Evolutionary conservation across 768 basidiomycete species (phyloP).

Genomic region (Chalciporus chontae): DNA sequence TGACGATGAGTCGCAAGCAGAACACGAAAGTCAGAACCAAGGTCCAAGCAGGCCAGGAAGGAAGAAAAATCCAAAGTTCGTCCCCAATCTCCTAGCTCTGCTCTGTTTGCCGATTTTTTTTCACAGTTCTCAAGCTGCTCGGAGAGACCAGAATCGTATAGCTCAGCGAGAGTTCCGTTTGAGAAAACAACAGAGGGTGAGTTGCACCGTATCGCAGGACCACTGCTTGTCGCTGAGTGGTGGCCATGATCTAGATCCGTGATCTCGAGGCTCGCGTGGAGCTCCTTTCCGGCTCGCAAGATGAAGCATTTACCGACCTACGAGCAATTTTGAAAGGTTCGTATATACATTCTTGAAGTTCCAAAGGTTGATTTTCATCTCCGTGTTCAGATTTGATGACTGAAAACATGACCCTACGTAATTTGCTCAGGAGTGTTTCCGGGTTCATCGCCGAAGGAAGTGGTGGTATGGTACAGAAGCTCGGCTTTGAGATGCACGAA

Average conservation of each 20-base stretch:
- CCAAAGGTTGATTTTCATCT: conserved; percentile 5
- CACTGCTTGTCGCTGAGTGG: not conserved
- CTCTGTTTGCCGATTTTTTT: conserved; percentile 13
- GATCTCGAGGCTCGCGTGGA: conserved; percentile 96
- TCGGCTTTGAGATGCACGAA: conserved; percentile 75
- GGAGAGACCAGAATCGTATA: conserved; percentile 87
- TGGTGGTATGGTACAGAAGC: conserved; percentile 70
- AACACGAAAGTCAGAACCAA: conserved; percentile 18
- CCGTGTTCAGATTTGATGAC: conserved; percentile 68
- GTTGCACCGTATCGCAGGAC: conserved; percentile 13
- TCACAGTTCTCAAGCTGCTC: conserved; percentile 77
- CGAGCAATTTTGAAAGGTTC: conserved; percentile 75
- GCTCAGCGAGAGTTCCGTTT: conserved; percentile 92
- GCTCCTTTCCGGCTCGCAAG: conserved; percentile 87
- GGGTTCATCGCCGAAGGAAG: conserved; percentile 86
- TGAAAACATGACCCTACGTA: conserved; percentile 83
- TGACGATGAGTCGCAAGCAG: conserved; percentile 57
- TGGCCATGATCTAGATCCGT: conserved; percentile 60
- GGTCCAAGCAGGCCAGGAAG: conserved; percentile 51
- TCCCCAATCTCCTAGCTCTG: conserved; percentile 6
- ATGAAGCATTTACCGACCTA: conserved; percentile 83
- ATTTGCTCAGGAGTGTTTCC: conserved; percentile 70
- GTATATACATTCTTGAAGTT: conserved; percentile 6
- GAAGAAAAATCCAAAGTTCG: conserved; percentile 89
- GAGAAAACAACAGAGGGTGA: conserved; percentile 83